Evolutionary conservation across 1,284 basidiomycete genomes (phyloP).

Genomic region (Leccinum variabile): DNA sequence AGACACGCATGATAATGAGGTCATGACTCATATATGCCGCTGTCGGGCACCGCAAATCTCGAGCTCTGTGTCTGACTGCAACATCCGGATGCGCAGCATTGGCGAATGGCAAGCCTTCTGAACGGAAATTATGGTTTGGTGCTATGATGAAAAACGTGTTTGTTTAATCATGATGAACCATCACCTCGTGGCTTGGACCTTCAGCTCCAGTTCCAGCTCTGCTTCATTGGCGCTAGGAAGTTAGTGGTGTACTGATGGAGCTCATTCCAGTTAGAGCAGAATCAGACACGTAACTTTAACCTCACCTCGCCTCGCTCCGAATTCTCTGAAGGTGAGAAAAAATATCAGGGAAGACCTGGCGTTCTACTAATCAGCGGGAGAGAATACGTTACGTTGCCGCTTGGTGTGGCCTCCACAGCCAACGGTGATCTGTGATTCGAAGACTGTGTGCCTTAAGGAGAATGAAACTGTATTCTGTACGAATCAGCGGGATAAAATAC

Average conservation of each 20-base stretch:
- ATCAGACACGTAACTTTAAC: no score
- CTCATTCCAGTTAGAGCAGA: no score
- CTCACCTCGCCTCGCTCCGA: no score
- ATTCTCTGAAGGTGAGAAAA: no score
- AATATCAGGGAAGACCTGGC: not conserved
- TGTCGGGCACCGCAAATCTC: not conserved
- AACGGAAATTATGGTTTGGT: not conserved
- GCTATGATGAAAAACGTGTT: not conserved
- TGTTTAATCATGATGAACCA: not conserved
- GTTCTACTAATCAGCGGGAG: not conserved
- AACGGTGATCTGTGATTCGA: not conserved
- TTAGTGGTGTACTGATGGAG: not conserved
- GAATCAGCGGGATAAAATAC: not conserved
- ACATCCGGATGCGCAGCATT: not conserved
- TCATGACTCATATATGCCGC: not conserved
- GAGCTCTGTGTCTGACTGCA: not conserved
- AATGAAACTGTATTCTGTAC: not conserved
- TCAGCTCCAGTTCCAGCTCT: not conserved
- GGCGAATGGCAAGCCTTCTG: no score
- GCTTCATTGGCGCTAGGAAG: not conserved
- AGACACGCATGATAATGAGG: not conserved
- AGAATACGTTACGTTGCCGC: not conserved
- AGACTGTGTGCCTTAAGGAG: not conserved
- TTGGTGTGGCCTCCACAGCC: not conserved
- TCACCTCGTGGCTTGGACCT: not conserved